Evolutionary conservation across 352 stramenopile species (phyloP).

Genomic region (Phytophthora foliorum): DNA sequence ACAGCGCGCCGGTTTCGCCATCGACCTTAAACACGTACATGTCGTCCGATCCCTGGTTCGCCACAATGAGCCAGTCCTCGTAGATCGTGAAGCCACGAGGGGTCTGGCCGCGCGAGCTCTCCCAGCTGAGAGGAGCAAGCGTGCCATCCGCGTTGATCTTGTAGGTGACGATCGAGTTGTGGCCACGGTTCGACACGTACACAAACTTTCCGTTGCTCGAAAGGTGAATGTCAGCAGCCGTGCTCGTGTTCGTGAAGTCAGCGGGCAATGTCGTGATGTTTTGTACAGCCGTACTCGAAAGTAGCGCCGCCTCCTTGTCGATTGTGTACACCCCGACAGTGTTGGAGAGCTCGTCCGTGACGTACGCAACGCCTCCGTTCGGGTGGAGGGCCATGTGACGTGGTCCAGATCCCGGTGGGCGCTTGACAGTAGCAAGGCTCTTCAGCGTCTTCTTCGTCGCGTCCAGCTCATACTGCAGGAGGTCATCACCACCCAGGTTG

Average conservation of each 20-base stretch:
- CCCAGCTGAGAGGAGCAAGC: constrained; percentile 44
- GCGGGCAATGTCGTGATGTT: constrained; percentile 60
- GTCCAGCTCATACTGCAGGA: constrained; percentile 63
- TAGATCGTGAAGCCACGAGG: constrained; percentile 58
- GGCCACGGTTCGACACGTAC: constrained; percentile 70
- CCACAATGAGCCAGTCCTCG: constrained; percentile 58
- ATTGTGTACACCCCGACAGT: constrained; percentile 64
- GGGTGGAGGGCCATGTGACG: constrained; percentile 70
- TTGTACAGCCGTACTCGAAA: constrained; percentile 46
- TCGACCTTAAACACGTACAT: constrained; percentile 67
- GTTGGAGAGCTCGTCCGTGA: constrained; percentile 67
- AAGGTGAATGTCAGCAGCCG: constrained; percentile 57
- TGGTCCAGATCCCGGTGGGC: constrained; percentile 54
- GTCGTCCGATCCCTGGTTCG: constrained; percentile 62
- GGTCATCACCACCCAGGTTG: constrained; percentile 68
- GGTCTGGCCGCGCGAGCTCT: constrained; percentile 49
- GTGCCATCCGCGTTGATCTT: constrained; percentile 43
- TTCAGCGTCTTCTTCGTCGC: constrained; percentile 45
- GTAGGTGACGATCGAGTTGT: constrained; percentile 71
- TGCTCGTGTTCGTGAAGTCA: constrained; percentile 38
- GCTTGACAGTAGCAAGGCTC: constrained; percentile 28
- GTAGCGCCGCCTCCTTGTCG: constrained; percentile 26
- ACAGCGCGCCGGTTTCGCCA: constrained; percentile 42
- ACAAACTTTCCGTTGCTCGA: constrained; percentile 60
- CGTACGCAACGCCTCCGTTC: constrained; percentile 53